Base-by-base conservation (phyloP, 108 stramenopile genomes). In the Epithemia pelagica region DNA sequence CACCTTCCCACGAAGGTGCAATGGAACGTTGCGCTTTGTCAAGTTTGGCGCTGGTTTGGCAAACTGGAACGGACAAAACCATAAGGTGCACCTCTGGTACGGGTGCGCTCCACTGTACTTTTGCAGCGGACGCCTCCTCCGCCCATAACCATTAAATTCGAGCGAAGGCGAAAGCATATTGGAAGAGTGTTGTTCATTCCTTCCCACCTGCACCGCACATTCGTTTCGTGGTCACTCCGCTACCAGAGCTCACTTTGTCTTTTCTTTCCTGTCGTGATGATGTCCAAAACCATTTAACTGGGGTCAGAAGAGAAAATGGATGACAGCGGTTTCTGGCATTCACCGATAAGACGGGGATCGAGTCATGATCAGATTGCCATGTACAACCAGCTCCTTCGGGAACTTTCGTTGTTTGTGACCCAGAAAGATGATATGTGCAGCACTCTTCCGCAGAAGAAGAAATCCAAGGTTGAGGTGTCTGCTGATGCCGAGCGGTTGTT, bases 401-500 rank as follows among this genome's bases (percentile, higher is more conserved):
- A 46, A 15, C 37, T 46, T 5, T 46, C 37, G 5, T 46, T 46
- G 15, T 46, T 46, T 46, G 37, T 46, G 37, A 46, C 37, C 15
- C 37, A 46, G 37, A 46, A 46, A 46, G 37, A 46, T 5, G 37
- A 46, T 46, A 15, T 15, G 37, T 46, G 37, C 37, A 15, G 10
- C 15, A 46, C 37, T 5, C 10, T 46, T 46, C 37, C 37, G 5
- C 37, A 46, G 37, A 46, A 46, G 15, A 46, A 46, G 37, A 46
- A 46, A 46, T 46, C 37, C 5, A 46, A 46, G 37, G 37, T 46
- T 5, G 37, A 46, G 15, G 37, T 46, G 37, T 46, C 37, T 15
- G 37, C 37, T 15, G 37, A 46, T 46, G 37, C 37, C 20, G 73
- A 83, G 30, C 74, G 80, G 57, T 68, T 84, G 58, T 56, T 84